phyloP scores from a whole-genome alignment of 208 protist genomes.

The Tritrichomonas foetus region DNA sequence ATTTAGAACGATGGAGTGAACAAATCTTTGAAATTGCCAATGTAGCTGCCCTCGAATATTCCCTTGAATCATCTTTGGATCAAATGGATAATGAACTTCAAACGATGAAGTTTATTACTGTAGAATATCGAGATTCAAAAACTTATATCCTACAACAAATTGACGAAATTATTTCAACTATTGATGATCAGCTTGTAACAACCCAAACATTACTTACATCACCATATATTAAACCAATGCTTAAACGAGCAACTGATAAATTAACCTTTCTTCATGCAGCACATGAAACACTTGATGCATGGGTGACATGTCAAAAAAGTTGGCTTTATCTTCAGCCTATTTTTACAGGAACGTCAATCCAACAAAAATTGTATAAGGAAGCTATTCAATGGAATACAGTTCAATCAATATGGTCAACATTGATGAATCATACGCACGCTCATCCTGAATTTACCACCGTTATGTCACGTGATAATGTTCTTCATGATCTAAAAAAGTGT shows the following conservation, averaged over 20 bases:
- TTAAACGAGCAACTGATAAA: constrained; percentile 58
- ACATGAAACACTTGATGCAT: constrained; percentile 62
- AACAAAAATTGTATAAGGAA: constrained; percentile 84
- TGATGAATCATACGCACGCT: constrained; percentile 52
- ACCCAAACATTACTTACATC: constrained; percentile 48
- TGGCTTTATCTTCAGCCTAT: constrained; percentile 97
- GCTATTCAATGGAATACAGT: constrained; percentile 64
- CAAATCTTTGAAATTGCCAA: constrained; percentile 78
- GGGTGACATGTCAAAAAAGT: constrained; percentile 71
- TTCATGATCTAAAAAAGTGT: constrained; percentile 69
- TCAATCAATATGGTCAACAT: constrained; percentile 53
- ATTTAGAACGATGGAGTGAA: constrained; percentile 71
- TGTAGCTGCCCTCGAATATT: constrained; percentile 83
- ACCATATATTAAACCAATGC: constrained; percentile 66
- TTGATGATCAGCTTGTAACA: constrained; percentile 45
- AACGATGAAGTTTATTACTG: neutral
- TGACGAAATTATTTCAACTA: constrained; percentile 40
- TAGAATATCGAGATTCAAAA: neutral
- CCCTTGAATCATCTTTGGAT: constrained; percentile 85
- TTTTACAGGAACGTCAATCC: constrained; percentile 88
- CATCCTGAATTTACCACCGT: constrained; percentile 72
- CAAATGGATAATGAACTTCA: constrained; percentile 68
- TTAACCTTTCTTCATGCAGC: constrained; percentile 51
- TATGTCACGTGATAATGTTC: constrained; percentile 76
- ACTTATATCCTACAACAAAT: constrained; percentile 55